A percentile compares a stretch with the other conserved stretches of the same genome.
Conservation (phyloP, 192 early-diverging fungal species). For the Linnemannia zychae region DNA sequence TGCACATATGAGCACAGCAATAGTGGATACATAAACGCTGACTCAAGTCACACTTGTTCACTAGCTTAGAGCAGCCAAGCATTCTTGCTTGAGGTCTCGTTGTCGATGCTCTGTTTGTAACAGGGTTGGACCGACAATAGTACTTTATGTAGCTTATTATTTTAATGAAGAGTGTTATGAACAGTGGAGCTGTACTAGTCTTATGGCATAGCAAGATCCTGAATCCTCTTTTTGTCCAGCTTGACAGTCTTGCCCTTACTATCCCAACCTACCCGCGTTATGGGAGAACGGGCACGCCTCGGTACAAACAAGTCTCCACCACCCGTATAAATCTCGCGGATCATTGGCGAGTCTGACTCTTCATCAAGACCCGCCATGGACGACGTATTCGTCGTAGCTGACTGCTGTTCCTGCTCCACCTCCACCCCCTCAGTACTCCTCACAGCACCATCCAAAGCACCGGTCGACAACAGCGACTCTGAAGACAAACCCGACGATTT, state of each 20-base stretch:
- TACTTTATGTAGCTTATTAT: too few species aligned
- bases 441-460: neutral
- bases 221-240: neutral
- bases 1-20: too few species aligned
- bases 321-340: constrained; percentile 16
- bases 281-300: neutral
- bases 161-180: too few species aligned
- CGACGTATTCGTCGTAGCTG: neutral
- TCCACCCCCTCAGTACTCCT: neutral
- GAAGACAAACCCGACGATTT: neutral
- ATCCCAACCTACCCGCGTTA: neutral
- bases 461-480: neutral
- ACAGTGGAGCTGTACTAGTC: too few species aligned
- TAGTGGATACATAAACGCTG: too few species aligned
- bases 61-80: too few species aligned
- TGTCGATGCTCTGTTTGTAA: too few species aligned
- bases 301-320: constrained; percentile 12
- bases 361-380: neutral
- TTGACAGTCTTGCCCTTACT: neutral
- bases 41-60: too few species aligned
- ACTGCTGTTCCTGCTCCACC: neutral
- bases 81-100: too few species aligned
- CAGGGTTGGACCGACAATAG: too few species aligned
- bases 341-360: constrained; percentile 7
- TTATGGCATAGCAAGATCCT: too few species aligned